Base-by-base conservation (phyloP, 2,329 filamentous ascomycete species). In the Zymoseptoria pseudotritici region DNA sequence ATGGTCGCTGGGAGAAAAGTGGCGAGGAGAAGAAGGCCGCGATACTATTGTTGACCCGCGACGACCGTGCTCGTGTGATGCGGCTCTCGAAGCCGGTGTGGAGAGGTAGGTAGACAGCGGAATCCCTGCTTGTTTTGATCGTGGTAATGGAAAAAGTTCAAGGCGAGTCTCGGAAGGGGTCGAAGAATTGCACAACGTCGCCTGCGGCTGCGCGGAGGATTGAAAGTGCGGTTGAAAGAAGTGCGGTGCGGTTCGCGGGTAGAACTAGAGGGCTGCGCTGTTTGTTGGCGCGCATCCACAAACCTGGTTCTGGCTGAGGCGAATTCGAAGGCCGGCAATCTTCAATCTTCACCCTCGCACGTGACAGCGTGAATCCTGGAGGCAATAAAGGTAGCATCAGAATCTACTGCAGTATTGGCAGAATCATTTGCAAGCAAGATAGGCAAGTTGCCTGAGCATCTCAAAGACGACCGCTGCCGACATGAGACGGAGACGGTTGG, bases 1-100 rank as follows among this genome's bases (percentile, higher is more conserved):
- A 97, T 99, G 53, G 54, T 53, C 50, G 24, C 19, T 22, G 50
- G 50, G 50, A 11, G 50, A 53, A 11, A 53, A 26, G 50, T 22
- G 24, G 24, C 50, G 9, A 26, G 24, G 19, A 53, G 7, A 21
- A 17, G 50, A 19, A n/a, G 36, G 17, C 5, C 6, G 13, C 36
- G 36, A 46, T 46, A 4, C 36, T 46, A 46, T 46, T 46, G 36
- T 46, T 46, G 36, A 46, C 36, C 36, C 36, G 13, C 36, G 36
- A 46, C 36, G 7, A 46, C 36, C 36, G 36, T n/a, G 36, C 36
- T 46, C 36, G 36, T 46, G 36, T 46, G 36, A 46, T 46, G 17
- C 36, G 36, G 36, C 13, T 46, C 36, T 46, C 36, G 11, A 46
- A 46, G 36, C 17, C 17, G 36, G 36, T 17, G 36, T 17, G 36